A percentile compares a stretch with the other conserved stretches of the same genome.
These are phyloP conservation scores for Fusarium oligoseptatum DNA, from an alignment of 2,329 filamentous ascomycete genomes.

Conservation along the genomic window DNA sequence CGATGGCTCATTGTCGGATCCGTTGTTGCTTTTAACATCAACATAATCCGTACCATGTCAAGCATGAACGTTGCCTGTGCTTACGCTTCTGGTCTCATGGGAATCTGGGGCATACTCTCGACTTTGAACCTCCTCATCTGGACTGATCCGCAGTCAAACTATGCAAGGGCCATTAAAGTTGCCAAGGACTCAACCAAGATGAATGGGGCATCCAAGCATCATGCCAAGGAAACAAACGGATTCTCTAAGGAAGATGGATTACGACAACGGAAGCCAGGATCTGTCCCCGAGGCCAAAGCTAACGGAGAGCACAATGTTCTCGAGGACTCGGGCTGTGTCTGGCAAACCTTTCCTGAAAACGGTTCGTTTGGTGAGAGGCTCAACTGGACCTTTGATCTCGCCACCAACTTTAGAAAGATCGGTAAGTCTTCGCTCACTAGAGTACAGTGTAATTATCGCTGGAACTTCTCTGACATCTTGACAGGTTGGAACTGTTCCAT, in stretches of 20 bases:
- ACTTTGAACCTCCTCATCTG: conserved; percentile 65
- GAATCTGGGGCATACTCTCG: conserved; percentile 65
- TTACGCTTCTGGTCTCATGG: conserved; percentile 65
- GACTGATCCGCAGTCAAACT: conserved; percentile 68
- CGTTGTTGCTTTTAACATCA: conserved; percentile 58
- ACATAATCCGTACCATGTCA: conserved; percentile 57
- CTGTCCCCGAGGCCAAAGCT: not conserved
- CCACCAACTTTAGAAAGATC: conserved; percentile 65
- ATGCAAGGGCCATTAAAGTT: conserved; percentile 62
- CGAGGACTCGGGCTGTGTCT: conserved; percentile 65
- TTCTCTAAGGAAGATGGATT: conserved; percentile 17
- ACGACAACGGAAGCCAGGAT: conserved; percentile 33
- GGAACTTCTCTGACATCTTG: not conserved
- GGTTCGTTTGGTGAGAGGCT: conserved; percentile 64
- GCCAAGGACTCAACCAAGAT: conserved; percentile 11
- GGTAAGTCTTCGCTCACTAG: conserved; percentile 54
- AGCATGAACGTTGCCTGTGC: conserved; percentile 65
- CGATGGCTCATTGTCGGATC: conserved; percentile 63
- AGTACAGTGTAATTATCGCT: not conserved
- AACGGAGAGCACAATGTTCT: not conserved
- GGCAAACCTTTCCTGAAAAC: conserved; percentile 69
- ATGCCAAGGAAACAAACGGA: not conserved
- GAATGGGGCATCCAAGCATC: not conserved
- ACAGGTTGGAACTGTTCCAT: conserved; percentile 71
- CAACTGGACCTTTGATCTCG: conserved; percentile 69